phyloP scores from a whole-genome alignment of 371 early-diverging fungal species.

The Apophysomyces trapeziformis region DNA sequence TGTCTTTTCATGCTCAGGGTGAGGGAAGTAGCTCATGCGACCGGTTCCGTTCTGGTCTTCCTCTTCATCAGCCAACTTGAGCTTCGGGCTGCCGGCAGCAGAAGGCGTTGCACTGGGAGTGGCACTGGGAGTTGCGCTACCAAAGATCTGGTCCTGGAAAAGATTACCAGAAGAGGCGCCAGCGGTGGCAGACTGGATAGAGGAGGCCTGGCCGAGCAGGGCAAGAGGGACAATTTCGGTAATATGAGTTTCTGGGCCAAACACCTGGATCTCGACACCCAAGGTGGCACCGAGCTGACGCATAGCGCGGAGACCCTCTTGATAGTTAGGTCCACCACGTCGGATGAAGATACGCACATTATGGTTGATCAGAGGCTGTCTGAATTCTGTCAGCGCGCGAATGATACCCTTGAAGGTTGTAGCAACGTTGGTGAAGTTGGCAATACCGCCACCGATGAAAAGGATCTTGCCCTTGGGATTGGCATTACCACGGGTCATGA shows the following conservation, averaged over 20 bases:
- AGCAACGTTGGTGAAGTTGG: constrained; percentile 99
- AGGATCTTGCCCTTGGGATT: constrained; percentile 93
- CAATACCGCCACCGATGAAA: constrained; percentile 98
- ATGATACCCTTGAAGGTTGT: constrained; percentile 98
- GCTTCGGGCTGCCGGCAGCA: constrained; percentile 40
- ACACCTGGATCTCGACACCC: constrained; percentile 94
- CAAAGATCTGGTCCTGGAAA: constrained; percentile 68
- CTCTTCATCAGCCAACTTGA: constrained; percentile 42
- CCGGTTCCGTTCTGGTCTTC: constrained; percentile 42
- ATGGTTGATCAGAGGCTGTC: constrained; percentile 84
- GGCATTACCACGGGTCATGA: constrained; percentile 91
- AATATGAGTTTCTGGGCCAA: constrained; percentile 97
- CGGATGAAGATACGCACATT: constrained; percentile 94
- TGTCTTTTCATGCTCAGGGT: constrained; percentile 24
- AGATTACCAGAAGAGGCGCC: constrained; percentile 63
- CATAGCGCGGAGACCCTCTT: constrained; percentile 96
- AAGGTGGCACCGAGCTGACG: constrained; percentile 91
- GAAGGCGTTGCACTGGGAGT: constrained; percentile 35
- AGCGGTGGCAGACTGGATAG: constrained; percentile 25
- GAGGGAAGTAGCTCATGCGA: constrained; percentile 63
- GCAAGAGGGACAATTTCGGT: constrained; percentile 97
- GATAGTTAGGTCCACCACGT: constrained; percentile 98
- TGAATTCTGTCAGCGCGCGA: constrained; percentile 91
- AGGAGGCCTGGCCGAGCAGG: constrained; percentile 63
- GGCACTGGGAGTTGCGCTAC: constrained; percentile 35